Base-by-base conservation (phyloP, 495 filamentous ascomycete species). In the Penicillium tannophilum region DNA sequence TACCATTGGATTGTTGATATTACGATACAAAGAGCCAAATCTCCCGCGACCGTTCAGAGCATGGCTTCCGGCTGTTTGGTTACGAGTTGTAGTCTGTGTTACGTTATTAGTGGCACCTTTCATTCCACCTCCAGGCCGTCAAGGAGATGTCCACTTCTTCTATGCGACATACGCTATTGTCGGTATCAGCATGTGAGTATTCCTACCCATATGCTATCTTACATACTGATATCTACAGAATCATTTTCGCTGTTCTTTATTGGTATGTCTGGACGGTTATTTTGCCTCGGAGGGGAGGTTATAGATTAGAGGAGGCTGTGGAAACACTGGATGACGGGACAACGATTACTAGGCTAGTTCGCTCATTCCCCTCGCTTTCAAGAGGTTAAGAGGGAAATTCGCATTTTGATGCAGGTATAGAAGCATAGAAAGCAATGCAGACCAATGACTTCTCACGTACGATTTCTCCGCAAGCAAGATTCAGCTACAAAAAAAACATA, bases 111-210 rank as follows among this genome's bases (percentile, higher is more conserved):
- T 62, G 5, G 66, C 75, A 1, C 76, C 76, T 8, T 76, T 75
- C 5, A 63, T 78, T 57, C 82, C 57, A 64, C 85, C 54, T 71
- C 83, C 44, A 11, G 75, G 84, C 45, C 64, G 72, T 44, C 72
- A 80, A 46, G 78, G 79, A 12, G 76, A 83, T 56, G 82, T 82
- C 9, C 78, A 84, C 31, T 78, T 91, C 55, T 89, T 84, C 65
- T 86, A 90, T 61, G 88, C 85, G 1, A 89, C 83, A 8, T 91
- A 91, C 75, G 88, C 88, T 1, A 74, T 91, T 63, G 88, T 91
- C 33, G 88, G 87, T 3, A 81, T 84, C 44, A 79, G 78, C 28
- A 80, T 89, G 88, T 90, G 76, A 81, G 88, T 85, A 12, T 45
- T 12, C 3, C n/a, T 6, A 8, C 12, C 35, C 31, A 9, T 54